Conservation (phyloP, 768 basidiomycete genomes). For the Agrocybe pediades region DNA sequence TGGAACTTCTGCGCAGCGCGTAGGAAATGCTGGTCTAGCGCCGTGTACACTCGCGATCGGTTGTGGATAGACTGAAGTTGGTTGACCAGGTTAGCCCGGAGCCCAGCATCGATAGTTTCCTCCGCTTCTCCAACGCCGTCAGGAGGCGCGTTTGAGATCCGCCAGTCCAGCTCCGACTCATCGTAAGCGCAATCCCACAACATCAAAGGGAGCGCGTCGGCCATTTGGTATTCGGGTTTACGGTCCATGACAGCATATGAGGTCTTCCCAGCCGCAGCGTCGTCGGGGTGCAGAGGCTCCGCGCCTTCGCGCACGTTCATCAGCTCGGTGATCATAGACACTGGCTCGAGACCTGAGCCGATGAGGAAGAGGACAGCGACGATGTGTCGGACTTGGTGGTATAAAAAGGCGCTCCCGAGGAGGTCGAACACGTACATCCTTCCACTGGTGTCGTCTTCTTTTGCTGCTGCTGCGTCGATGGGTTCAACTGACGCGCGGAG, state of each 20-base stretch:
- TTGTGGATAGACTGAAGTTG: constrained; percentile 55
- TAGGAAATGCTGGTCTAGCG: constrained; percentile 68
- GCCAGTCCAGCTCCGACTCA: constrained; percentile 71
- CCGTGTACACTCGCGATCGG: constrained; percentile 64
- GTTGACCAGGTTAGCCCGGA: constrained; percentile 37
- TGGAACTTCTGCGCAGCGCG: constrained; percentile 56
- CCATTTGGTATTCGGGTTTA: constrained; percentile 94
- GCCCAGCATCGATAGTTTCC: constrained; percentile 31
- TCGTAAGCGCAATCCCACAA: constrained; percentile 88
- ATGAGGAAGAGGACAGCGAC: constrained; percentile 90
- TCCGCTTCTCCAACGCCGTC: too few species aligned
- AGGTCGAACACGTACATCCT: constrained; percentile 77
- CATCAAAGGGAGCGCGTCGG: constrained; percentile 86
- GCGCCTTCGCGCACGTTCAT: constrained; percentile 66
- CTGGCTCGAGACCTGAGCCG: constrained; percentile 76
- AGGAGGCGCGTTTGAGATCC: constrained; percentile 45
- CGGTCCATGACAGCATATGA: constrained; percentile 51
- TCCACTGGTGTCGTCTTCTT: constrained; percentile 25
- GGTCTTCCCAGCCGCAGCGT: constrained; percentile 13
- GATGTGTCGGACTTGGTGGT: constrained; percentile 95
- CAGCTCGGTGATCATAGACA: constrained; percentile 68
- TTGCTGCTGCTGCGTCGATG: constrained; percentile 37
- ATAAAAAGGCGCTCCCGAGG: constrained; percentile 85
- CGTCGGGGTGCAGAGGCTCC: constrained; percentile 34
- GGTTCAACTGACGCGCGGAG: constrained; percentile 63